Base-by-base conservation (phyloP, 306 rosid species). In the Luffa aegyptiaca region DNA sequence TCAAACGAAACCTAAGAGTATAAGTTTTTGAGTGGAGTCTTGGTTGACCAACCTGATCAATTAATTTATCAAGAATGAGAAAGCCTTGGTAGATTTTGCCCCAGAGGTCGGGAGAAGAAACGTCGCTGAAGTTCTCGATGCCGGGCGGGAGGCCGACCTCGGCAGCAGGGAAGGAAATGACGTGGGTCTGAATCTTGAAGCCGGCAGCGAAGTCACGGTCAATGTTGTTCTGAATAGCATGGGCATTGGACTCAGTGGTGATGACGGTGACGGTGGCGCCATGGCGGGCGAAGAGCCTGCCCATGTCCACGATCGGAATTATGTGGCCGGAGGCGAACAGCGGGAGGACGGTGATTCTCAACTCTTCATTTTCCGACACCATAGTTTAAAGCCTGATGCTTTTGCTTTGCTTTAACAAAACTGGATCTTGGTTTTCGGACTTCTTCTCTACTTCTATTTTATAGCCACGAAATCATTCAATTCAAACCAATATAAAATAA, bases 191-290 rank as follows among this genome's bases (percentile, higher is more conserved):
- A 58, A 80, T 77, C 35, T 21, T 20, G 46, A n/a, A 5, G 55
- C 73, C 62, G 20, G 45, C 26, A 51, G 0, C 45, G 53, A 42
- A 58, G 55, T 53, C 48, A 31, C 71, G 37, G 9, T 78, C 72
- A 18, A 78, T 37, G 37, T 83, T 75, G 4, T 80, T 78, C 2
- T 8, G 80, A 45, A 88, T 52, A 68, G 21, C 45, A 13, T 33
- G 72, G 36, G 82, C 82, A 52, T 85, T 83, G 68, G 58, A 45
- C 2, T 84, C 83, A 39, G 88, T 83, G 53, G 88, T 76, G 62
- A 88, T 82, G 82, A 88, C 61, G 20, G 90, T 88, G 36, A 80
- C 88, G 2, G 80, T 76, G 46, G 73, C 82, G 8, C 89, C 87
- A 0, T 81, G 80, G 33, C 83, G 35, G 45, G 82, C 62, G 8